phyloP scores from a whole-genome alignment of 2,329 filamentous ascomycete genomes.

The Sclerotinia minor region DNA sequence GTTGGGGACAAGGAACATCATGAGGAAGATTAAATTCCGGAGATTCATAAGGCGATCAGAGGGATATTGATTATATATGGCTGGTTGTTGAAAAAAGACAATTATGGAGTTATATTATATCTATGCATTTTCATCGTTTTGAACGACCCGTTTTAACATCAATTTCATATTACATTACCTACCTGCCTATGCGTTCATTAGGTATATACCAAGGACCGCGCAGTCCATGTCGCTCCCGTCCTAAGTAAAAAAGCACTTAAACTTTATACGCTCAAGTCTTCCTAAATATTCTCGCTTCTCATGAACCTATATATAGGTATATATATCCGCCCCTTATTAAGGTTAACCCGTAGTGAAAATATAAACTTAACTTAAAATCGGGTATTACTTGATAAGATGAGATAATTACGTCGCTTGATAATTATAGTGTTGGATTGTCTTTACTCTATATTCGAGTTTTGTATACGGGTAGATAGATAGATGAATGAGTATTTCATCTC shows the following conservation, averaged over 20 bases:
- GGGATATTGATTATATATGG: conserved; percentile 19
- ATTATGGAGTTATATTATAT: conserved; percentile 1
- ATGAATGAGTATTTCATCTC: too few relatives aligned
- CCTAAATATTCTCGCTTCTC: not conserved
- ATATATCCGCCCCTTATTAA: not conserved
- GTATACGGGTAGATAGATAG: too few relatives aligned
- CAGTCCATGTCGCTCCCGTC: not conserved
- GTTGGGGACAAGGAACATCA: conserved; percentile 16
- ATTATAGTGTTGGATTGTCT: too few relatives aligned
- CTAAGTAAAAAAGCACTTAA: not conserved
- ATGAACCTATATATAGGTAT: not conserved
- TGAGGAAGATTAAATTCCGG: not conserved
- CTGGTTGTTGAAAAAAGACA: conserved; percentile 1
- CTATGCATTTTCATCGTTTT: not conserved
- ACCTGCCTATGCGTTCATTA: too few relatives aligned
- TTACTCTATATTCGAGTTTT: too few relatives aligned
- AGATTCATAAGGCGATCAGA: conserved; percentile 2
- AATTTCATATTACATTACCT: not conserved
- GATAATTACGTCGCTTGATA: too few relatives aligned
- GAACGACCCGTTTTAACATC: not conserved
- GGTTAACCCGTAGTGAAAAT: not conserved
- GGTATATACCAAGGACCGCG: not conserved
- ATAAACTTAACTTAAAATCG: too few relatives aligned
- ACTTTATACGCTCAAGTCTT: not conserved
- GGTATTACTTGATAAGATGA: too few relatives aligned